Percentiles rank a stretch among this genome's conserved stretches.
phyloP scores from a whole-genome alignment of 2,329 filamentous ascomycete genomes.

The Huntiella savannae region DNA sequence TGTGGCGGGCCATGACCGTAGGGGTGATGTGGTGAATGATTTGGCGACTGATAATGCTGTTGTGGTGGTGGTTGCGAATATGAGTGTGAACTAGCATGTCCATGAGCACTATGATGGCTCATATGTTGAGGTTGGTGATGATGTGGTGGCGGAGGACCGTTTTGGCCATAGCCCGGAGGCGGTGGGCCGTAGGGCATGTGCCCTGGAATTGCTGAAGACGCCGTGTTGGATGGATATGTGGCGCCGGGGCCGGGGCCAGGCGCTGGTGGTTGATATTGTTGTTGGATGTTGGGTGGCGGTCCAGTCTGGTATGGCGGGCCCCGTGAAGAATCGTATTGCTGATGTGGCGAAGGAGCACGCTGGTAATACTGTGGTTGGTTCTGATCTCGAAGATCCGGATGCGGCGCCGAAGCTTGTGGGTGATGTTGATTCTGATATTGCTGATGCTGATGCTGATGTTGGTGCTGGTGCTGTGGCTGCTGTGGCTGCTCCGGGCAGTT shows the following conservation, averaged over 20 bases:
- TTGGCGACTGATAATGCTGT: background rate
- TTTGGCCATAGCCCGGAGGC: constrained; percentile 12
- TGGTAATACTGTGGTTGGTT: too few relatives aligned
- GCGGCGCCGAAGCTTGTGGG: background rate
- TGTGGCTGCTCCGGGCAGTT: constrained; percentile 13
- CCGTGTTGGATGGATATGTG: constrained; percentile 11
- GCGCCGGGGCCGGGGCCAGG: constrained; percentile 1
- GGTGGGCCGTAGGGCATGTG: constrained; percentile 9
- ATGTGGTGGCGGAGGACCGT: constrained; percentile 11
- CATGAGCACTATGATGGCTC: background rate
- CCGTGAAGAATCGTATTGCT: background rate
- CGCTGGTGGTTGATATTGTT: background rate
- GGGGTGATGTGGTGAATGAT: background rate
- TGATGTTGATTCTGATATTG: background rate
- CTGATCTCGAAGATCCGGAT: too few relatives aligned
- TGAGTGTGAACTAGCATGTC: background rate
- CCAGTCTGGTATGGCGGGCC: background rate
- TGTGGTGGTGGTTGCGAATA: constrained; percentile 2
- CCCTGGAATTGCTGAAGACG: constrained; percentile 8
- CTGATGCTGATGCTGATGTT: background rate
- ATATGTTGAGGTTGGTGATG: constrained; percentile 11
- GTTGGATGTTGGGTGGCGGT: background rate
- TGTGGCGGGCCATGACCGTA: background rate
- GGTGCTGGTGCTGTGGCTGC: background rate
- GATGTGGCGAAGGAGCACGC: background rate